Conservation (phyloP, 345 rosid genomes). For the Noccaea caerulescens region DNA sequence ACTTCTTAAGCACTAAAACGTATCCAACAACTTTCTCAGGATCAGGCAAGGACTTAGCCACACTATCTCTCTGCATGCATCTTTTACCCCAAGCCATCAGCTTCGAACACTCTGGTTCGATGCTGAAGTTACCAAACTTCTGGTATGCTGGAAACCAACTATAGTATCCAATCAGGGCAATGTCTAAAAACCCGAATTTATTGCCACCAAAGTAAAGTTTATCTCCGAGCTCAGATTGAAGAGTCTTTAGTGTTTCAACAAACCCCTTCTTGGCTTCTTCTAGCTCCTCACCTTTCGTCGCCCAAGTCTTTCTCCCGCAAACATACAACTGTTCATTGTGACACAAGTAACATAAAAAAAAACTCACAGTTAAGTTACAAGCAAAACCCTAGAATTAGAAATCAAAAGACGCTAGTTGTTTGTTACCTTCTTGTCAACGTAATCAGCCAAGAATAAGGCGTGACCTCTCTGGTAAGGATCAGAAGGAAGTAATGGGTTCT, state of each 20-base stretch:
- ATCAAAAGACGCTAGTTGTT: neutral
- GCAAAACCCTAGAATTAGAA: neutral
- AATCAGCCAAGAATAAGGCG: slow-evolving; percentile 24
- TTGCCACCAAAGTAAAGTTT: slow-evolving; percentile 34
- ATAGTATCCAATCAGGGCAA: slow-evolving; percentile 28
- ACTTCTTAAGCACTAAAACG: slow-evolving; percentile 24
- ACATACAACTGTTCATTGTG: slow-evolving; percentile 21
- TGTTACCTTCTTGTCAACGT: slow-evolving; percentile 31
- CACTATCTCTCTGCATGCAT: slow-evolving; percentile 27
- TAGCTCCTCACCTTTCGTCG: slow-evolving; percentile 31
- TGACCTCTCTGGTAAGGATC: slow-evolving; percentile 25
- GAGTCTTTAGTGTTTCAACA: slow-evolving; percentile 28
- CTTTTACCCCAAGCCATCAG: slow-evolving; percentile 31
- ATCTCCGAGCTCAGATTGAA: slow-evolving; percentile 36
- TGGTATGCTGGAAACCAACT: slow-evolving; percentile 31
- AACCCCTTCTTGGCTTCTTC: slow-evolving; percentile 18
- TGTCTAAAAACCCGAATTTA: slow-evolving; percentile 25
- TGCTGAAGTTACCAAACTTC: slow-evolving; percentile 32
- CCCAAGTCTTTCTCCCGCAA: slow-evolving; percentile 34
- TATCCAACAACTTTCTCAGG: slow-evolving; percentile 1
- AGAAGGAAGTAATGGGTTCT: neutral
- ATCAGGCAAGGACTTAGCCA: slow-evolving; percentile 14
- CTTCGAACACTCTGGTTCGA: slow-evolving; percentile 27
- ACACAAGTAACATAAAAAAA: neutral
- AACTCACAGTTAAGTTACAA: slow-evolving; percentile 9